Evolutionary conservation across 148 eudicot species (phyloP).

Genomic region (Vaccinium myrtillus): DNA sequence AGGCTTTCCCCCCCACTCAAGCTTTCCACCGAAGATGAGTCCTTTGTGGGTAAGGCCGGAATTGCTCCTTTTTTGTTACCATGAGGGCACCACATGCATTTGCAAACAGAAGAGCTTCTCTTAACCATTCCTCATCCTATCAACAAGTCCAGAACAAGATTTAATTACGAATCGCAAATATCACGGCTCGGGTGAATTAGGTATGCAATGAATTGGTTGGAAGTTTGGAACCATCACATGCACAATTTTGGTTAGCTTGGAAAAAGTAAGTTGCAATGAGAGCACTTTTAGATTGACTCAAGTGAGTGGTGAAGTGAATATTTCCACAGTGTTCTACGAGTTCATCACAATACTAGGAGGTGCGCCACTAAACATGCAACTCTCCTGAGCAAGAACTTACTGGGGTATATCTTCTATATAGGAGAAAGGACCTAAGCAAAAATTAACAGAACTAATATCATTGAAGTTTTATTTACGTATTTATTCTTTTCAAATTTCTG

Average conservation of each 20-base stretch:
- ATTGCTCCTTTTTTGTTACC: constrained; percentile 75
- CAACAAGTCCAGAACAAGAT: neutral
- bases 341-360: no score
- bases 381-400: no score
- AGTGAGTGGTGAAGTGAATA: neutral
- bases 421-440: neutral
- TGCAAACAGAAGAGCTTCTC: constrained; percentile 69
- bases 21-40: neutral
- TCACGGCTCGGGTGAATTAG: neutral
- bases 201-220: no score
- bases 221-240: neutral
- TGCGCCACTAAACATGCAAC: no score
- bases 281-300: neutral
- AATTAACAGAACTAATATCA: neutral
- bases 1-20: no score
- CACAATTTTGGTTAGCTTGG: neutral
- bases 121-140: constrained; percentile 65
- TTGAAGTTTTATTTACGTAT: neutral
- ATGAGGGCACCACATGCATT: constrained; percentile 85
- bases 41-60: constrained; percentile 64
- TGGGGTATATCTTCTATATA: no score
- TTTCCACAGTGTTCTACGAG: neutral
- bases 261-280: neutral
- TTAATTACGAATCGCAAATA: neutral
- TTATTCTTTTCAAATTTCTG: neutral